Percentiles rank a stretch among this genome's conserved stretches.
Conservation (phyloP, 306 rosid species). For the Canavalia ensiformis region DNA sequence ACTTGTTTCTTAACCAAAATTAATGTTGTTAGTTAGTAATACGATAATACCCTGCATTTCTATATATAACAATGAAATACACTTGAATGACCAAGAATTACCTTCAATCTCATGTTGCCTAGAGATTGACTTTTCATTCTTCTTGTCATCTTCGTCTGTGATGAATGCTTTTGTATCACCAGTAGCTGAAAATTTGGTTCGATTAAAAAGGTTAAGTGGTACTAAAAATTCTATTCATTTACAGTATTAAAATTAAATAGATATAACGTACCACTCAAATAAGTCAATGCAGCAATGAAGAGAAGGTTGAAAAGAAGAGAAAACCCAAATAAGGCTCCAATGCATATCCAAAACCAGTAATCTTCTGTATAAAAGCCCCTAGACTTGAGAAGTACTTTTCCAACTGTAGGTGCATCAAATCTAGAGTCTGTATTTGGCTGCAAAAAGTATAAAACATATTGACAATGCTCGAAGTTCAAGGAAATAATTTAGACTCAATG, state of each 20-base stretch:
- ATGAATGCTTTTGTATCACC: constrained; percentile 61
- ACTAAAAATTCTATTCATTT: background rate
- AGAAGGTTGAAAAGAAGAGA: constrained; percentile 70
- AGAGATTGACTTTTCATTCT: constrained; percentile 30
- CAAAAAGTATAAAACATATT: constrained; percentile 11
- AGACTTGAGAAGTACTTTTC: constrained; percentile 65
- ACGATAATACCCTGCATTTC: background rate
- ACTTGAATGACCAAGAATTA: constrained; percentile 34
- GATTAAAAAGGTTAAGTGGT: background rate
- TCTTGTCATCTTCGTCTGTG: constrained; percentile 49
- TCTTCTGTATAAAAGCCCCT: constrained; percentile 70
- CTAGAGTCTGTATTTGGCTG: constrained; percentile 67
- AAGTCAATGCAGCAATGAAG: constrained; percentile 65
- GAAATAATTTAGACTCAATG: background rate
- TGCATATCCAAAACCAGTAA: constrained; percentile 77
- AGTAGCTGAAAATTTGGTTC: constrained; percentile 57
- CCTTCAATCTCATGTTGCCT: constrained; percentile 37
- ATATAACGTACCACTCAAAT: constrained; percentile 65
- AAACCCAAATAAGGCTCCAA: constrained; percentile 73
- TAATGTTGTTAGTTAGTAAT: background rate
- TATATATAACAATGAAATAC: constrained; percentile 20
- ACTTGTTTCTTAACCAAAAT: background rate
- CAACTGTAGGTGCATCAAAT: constrained; percentile 61
- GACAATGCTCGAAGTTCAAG: background rate
- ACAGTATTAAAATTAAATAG: constrained; percentile 19